Conservation (phyloP, 352 stramenopile species). For the Globisporangium solare region DNA sequence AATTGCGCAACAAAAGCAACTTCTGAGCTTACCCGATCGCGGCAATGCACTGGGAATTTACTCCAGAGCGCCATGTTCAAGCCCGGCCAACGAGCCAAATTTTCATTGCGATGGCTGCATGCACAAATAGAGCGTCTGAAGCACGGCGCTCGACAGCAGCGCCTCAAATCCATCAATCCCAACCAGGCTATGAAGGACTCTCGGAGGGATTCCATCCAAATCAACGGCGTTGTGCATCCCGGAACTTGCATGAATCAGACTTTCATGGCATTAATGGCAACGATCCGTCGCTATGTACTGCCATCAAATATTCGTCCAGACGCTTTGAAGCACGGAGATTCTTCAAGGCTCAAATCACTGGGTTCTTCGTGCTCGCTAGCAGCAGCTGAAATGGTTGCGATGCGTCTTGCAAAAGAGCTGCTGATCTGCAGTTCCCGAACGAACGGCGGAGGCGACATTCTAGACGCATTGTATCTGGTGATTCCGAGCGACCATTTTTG, state of each 20-base stretch:
- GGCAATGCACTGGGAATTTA: background rate
- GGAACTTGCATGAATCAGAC: constrained; percentile 33
- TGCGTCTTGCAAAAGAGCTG: constrained; percentile 50
- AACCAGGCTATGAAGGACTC: constrained; percentile 65
- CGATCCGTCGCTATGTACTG: constrained; percentile 1
- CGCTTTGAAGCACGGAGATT: background rate
- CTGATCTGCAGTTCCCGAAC: constrained; percentile 62
- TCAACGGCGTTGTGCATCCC: constrained; percentile 39
- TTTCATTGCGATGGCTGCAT: constrained; percentile 55
- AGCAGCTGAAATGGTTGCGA: constrained; percentile 38
- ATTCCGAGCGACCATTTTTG: constrained; percentile 41
- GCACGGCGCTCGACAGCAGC: constrained; percentile 27
- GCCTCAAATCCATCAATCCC: constrained; percentile 44
- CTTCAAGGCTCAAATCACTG: background rate
- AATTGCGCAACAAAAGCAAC: background rate
- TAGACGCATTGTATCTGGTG: constrained; percentile 54
- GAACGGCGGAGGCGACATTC: constrained; percentile 58
- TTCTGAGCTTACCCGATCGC: background rate
- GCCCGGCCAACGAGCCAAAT: constrained; percentile 12
- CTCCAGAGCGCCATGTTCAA: background rate
- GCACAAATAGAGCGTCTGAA: constrained; percentile 37
- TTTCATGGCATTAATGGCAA: constrained; percentile 20
- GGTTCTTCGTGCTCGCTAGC: background rate
- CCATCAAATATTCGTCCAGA: background rate
- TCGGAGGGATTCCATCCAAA: constrained; percentile 46